phyloP scores from a whole-genome alignment of 306 rosid species.

The Inga laurina region DNA sequence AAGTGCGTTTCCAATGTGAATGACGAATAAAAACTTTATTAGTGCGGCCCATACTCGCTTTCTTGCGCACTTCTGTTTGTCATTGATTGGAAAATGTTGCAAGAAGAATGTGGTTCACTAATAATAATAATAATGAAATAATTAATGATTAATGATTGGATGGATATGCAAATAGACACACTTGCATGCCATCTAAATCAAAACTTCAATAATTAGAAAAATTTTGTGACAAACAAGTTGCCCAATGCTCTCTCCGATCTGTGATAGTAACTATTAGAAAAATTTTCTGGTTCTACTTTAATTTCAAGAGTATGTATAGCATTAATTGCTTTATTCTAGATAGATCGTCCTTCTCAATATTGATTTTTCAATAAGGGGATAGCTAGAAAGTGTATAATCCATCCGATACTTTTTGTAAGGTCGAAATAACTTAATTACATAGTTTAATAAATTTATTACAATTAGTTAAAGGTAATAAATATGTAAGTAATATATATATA shows the following conservation, averaged over 20 bases:
- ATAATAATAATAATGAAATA: not conserved
- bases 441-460: too few species aligned
- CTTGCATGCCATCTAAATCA: not conserved
- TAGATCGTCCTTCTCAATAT: too few species aligned
- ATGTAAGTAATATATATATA: too few species aligned
- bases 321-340: too few species aligned
- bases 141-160: not conserved
- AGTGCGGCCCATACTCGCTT: not conserved
- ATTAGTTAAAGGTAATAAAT: too few species aligned
- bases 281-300: too few species aligned
- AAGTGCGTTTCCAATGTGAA: not conserved
- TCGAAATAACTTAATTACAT: too few species aligned
- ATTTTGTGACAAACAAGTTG: not conserved
- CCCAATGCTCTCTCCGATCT: not conserved
- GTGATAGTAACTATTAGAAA: too few species aligned
- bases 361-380: too few species aligned
- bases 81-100: not conserved
- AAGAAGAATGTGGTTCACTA: not conserved
- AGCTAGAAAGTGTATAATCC: too few species aligned
- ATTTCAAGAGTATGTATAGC: too few species aligned
- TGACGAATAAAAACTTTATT: not conserved
- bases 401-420: too few species aligned
- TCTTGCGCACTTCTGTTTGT: not conserved
- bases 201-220: not conserved
- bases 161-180: not conserved